These are phyloP conservation scores for Zizania latifolia DNA, from an alignment of 176 grass and related monocot genomes.

Conservation along the genomic window DNA sequence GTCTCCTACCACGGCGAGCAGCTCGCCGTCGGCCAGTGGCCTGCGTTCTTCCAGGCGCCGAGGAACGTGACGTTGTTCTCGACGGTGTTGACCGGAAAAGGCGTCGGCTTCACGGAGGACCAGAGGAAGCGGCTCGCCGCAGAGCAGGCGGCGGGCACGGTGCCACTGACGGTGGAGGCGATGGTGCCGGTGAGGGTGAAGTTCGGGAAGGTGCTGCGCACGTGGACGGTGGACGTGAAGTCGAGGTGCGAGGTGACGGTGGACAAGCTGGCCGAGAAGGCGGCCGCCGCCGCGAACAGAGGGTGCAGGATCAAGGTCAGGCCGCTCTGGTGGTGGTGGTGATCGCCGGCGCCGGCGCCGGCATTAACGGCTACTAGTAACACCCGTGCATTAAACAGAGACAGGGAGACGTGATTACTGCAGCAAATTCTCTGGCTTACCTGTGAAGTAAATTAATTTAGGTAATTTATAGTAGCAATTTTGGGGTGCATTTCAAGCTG, in stretches of 20 bases:
- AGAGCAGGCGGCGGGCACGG: conserved; percentile 24
- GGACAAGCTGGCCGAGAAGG: conserved; percentile 36
- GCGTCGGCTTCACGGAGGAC: conserved; percentile 19
- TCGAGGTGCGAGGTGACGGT: conserved; percentile 60
- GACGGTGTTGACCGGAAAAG: conserved; percentile 15
- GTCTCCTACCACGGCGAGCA: conserved; percentile 37
- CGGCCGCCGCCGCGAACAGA: neutral
- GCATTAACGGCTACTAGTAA: neutral
- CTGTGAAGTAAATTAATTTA: neutral
- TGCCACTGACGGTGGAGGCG: conserved; percentile 45
- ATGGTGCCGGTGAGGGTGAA: conserved; percentile 42
- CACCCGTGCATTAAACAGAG: neutral
- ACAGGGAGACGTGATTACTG: neutral
- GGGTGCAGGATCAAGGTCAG: conserved; percentile 43
- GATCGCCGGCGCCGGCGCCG: conserved; percentile 8
- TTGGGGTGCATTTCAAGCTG: neutral
- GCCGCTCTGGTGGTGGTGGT: conserved; percentile 52
- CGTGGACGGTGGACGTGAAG: conserved; percentile 65
- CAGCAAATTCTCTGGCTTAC: neutral
- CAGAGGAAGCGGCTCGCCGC: neutral
- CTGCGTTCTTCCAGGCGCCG: conserved; percentile 51
- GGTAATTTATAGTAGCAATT: neutral
- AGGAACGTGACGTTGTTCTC: conserved; percentile 56
- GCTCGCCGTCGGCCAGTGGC: conserved; percentile 58
- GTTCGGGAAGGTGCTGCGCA: conserved; percentile 43